These are phyloP conservation scores for Tetrapisispora iriomotensis DNA, from an alignment of 805 yeast species.

Conservation along the genomic window DNA sequence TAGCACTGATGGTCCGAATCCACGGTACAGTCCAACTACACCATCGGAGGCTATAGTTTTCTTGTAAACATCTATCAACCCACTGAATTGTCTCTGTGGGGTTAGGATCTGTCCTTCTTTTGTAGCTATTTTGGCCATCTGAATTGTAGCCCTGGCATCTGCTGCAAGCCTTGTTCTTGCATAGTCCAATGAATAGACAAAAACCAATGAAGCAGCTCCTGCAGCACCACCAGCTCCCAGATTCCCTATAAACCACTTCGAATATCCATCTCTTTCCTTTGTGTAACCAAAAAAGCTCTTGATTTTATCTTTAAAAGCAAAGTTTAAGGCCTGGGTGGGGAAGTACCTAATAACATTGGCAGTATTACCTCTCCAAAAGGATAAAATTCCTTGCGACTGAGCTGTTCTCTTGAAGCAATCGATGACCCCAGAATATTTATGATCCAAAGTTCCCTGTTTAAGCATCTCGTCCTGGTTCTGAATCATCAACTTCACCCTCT, in stretches of 20 bases:
- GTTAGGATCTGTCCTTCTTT: too few relatives aligned
- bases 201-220: constrained; percentile 88
- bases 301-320: constrained; percentile 93
- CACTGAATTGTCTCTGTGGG: constrained; percentile 78
- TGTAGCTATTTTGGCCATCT: constrained; percentile 59
- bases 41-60: constrained; percentile 89
- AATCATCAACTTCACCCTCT: constrained; percentile 85
- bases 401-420: constrained; percentile 91
- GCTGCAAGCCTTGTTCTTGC: constrained; percentile 97
- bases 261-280: constrained; percentile 74
- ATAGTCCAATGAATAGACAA: constrained; percentile 91
- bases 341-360: constrained; percentile 95
- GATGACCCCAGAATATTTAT: constrained; percentile 69
- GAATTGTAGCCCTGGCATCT: constrained; percentile 78
- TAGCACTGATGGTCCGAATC: constrained; percentile 91
- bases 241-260: constrained; percentile 91
- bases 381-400: constrained; percentile 73
- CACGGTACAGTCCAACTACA: constrained; percentile 93
- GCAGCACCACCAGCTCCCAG: constrained; percentile 96
- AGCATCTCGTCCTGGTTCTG: constrained; percentile 96
- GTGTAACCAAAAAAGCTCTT: constrained; percentile 88
- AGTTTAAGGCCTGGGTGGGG: constrained; percentile 96
- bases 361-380: constrained; percentile 98
- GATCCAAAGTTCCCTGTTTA: constrained; percentile 85
- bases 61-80: constrained; percentile 86